Base-by-base conservation (phyloP, 257 asterid species). In the Salvia miltiorrhiza region DNA sequence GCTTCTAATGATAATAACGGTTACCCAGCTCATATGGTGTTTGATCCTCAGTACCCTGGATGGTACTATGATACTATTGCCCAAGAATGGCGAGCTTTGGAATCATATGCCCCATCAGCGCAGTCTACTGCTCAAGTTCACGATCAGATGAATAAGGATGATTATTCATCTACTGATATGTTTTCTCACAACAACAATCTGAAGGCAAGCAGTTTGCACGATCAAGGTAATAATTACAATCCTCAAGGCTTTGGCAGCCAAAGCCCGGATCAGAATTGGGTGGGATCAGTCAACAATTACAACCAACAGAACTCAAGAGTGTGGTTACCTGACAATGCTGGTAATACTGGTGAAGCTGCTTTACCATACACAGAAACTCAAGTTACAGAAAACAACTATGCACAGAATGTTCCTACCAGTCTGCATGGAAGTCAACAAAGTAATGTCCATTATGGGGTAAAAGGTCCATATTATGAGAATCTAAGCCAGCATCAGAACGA, bases 1-100 rank as follows among this genome's bases (percentile, higher is more conserved):
- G 74, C 72, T 40, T 80, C 88, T 55, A 67, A 78, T 41, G 83
- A 37, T 48, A 85, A 81, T 69, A 81, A 74, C 67, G 89, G 82
- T 16, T 90, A 94, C 76, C 97, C 99, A 32, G 81, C 89, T 4
- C 89, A 94, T 77, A 89, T 91, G 97, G 84, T 83, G 53, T 89
- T 93, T 73, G 97, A 93, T 87, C 93, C 96, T 75, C 89, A 85
- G 73, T 93, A 88, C 84, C 97, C 97, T 53, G 97, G 85, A 20
- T 93, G 96, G 96, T 90, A 87, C 76, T 93, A 88, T 72, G 96
- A 93, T 77, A 82, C 95, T 43, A 79, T 60, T 75, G 77, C 89
- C 24, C 86, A 81, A 68, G 88, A 86, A 57, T 91, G 97, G 97
- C 77, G 79, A 13, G 20, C 80, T n/a, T 79, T 94, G 77, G 97